Conservation (phyloP, 164 flowering plant species). For the Saururus chinensis region DNA sequence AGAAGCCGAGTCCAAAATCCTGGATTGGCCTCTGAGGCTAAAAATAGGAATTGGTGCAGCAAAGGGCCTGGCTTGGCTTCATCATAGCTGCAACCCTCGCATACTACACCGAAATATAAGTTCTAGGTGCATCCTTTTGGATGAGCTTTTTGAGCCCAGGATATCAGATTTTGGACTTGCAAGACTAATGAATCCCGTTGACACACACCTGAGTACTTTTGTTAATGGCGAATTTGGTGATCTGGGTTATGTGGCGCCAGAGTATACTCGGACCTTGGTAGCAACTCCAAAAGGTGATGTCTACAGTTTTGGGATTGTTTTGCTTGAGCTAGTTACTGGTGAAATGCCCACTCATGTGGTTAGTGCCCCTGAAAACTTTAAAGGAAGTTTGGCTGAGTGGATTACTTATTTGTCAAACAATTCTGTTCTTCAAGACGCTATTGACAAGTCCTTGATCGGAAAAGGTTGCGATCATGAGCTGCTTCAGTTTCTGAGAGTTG, state of each 20-base stretch:
- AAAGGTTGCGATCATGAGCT: constrained; percentile 13
- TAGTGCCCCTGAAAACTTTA: constrained; percentile 15
- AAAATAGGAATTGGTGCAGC: constrained; percentile 14
- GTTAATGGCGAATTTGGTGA: constrained; percentile 17
- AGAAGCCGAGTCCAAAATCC: constrained; percentile 1
- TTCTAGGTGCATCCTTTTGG: constrained; percentile 17
- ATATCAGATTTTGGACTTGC: constrained; percentile 19
- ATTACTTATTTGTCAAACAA: constrained; percentile 9
- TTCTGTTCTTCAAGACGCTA: constrained; percentile 9
- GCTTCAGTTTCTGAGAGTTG: constrained; percentile 15
- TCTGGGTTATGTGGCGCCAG: constrained; percentile 20
- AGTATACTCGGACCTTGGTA: constrained; percentile 13
- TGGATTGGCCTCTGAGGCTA: constrained; percentile 17
- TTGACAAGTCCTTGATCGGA: constrained; percentile 15
- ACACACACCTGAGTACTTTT: constrained; percentile 12
- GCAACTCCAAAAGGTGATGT: constrained; percentile 23
- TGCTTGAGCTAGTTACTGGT: constrained; percentile 18
- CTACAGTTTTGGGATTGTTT: constrained; percentile 16
- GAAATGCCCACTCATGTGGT: constrained; percentile 12
- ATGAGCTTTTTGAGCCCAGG: constrained; percentile 14
- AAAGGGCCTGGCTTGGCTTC: constrained; percentile 21
- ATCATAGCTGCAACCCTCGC: constrained; percentile 15
- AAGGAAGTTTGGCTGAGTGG: constrained; percentile 15
- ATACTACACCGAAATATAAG: constrained; percentile 18
- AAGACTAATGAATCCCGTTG: constrained; percentile 16